Percentiles rank a stretch among this genome's conserved stretches.
phyloP scores from a whole-genome alignment of 805 yeast genomes.

The Wickerhamomyces strasburgensis region DNA sequence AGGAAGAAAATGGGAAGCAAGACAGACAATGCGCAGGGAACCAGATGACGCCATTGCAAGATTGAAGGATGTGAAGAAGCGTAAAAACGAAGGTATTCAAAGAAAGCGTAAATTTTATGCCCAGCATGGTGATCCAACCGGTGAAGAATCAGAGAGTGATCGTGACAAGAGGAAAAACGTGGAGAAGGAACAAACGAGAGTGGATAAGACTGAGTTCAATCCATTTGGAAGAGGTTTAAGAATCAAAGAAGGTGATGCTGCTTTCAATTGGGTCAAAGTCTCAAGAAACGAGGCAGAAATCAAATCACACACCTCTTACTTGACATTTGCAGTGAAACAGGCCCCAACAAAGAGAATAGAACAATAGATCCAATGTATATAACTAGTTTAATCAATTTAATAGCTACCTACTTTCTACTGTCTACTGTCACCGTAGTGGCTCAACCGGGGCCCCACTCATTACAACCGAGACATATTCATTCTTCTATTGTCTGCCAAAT shows the following conservation, averaged over 20 bases:
- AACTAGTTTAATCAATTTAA: no score
- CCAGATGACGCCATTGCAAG: constrained; percentile 77
- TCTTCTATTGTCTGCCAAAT: no score
- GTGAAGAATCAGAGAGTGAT: constrained; percentile 20
- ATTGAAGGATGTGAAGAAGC: constrained; percentile 69
- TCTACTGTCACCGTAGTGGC: no score
- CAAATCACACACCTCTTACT: constrained; percentile 89
- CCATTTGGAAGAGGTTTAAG: constrained; percentile 92
- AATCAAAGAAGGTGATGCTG: constrained; percentile 80
- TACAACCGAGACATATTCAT: no score
- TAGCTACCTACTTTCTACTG: no score
- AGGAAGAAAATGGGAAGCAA: constrained; percentile 82
- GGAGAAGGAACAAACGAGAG: constrained; percentile 23
- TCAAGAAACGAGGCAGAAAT: constrained; percentile 79
- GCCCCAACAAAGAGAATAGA: constrained; percentile 6
- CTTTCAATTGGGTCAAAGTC: constrained; percentile 78
- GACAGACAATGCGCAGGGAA: constrained; percentile 80
- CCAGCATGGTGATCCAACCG: constrained; percentile 19
- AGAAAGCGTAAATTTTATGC: constrained; percentile 36
- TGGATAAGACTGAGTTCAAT: constrained; percentile 57
- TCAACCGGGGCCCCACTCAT: no score
- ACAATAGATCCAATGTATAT: background rate
- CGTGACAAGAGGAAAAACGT: constrained; percentile 22
- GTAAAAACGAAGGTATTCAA: constrained; percentile 64
- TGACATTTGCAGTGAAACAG: constrained; percentile 75